Evolutionary conservation across 2,329 filamentous ascomycete species (phyloP), one percentile per base, ranked within the genome.

Genomic region (Penicillium sp.): DNA sequence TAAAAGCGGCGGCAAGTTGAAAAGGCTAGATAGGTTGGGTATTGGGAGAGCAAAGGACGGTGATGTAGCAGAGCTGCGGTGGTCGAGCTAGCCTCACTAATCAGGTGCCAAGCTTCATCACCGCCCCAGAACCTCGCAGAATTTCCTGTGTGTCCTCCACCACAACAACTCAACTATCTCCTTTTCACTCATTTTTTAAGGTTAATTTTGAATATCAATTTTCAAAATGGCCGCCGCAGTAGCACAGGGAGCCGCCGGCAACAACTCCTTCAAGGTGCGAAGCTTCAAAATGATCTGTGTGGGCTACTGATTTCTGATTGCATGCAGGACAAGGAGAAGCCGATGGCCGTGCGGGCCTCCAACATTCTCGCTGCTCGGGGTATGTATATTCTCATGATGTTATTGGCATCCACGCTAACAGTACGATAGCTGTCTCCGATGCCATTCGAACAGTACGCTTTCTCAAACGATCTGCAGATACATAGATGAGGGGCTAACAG

Each of bases 291-390:
- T 59, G 56, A 57, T 65, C 38, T 64, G 62, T 69, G 69, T 68
- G 67, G 60, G 49, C 60, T 61, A 42, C 20, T 55, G 57, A 63
- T 61, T 65, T 71, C 74, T 82, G 68, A 82, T 71, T 61, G 61
- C 62, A 61, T 66, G 55, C 68, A 85, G 82, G 85, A 87, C 75
- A 99, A 97, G 86, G 94, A 97, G 82, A 99, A 99, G 90, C 94
- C 94, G 66, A 88, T 94, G 82, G 94, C 94, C 65, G 94, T 99
- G 64, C 89, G 94, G 68, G 92, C 90, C 63, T 90, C 90, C 72
- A 99, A 99, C 79, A 97, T 99, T 77, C 89, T 96, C 72, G 94
- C 94, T 68, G 94, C 94, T 69, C 86, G 93, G 90, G 91, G 91
- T 93, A 83, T 67, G 79, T 51, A 55, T 56, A 37, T 37, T 22